phyloP scores from a whole-genome alignment of 768 basidiomycete genomes.

The Suillus variegatus region DNA sequence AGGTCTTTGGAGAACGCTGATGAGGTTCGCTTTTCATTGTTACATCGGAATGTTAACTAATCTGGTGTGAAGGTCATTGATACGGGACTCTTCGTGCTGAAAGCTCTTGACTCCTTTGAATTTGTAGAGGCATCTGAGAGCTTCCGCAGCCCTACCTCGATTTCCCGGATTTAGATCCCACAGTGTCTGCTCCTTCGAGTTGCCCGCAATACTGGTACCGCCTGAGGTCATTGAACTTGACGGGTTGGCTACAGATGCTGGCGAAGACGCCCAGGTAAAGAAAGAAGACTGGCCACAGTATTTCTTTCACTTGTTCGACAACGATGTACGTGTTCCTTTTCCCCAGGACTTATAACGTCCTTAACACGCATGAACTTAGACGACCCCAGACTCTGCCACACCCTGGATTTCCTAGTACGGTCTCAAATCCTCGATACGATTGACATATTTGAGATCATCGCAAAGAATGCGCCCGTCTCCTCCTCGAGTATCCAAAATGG shows the following conservation, averaged over 20 bases:
- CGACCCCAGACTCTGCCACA: conserved; percentile 74
- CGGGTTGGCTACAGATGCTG: conserved; percentile 63
- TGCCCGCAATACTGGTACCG: conserved; percentile 82
- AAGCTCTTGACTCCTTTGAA: conserved; percentile 57
- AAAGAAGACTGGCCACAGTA: conserved; percentile 85
- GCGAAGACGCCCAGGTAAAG: conserved; percentile 71
- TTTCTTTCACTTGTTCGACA: conserved; percentile 67
- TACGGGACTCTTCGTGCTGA: conserved; percentile 62
- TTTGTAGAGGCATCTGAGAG: conserved; percentile 58
- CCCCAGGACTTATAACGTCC: background rate
- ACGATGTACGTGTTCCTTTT: conserved; percentile 37
- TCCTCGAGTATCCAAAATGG: conserved; percentile 89
- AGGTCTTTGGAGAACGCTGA: conserved; percentile 51
- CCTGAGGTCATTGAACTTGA: conserved; percentile 87
- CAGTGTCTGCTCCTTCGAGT: conserved; percentile 48
- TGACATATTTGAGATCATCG: conserved; percentile 91
- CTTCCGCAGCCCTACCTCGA: conserved; percentile 65
- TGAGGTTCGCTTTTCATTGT: conserved; percentile 47
- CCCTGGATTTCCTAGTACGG: conserved; percentile 83
- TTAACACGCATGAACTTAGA: conserved; percentile 39
- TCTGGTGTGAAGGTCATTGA: conserved; percentile 63
- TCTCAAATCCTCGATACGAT: conserved; percentile 74
- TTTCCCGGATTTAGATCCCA: conserved; percentile 43
- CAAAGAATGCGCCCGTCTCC: conserved; percentile 87
- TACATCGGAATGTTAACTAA: conserved; percentile 10